Evolutionary conservation across 805 yeast genomes (phyloP).

Genomic region (Nakazawaea laoshanensis): DNA sequence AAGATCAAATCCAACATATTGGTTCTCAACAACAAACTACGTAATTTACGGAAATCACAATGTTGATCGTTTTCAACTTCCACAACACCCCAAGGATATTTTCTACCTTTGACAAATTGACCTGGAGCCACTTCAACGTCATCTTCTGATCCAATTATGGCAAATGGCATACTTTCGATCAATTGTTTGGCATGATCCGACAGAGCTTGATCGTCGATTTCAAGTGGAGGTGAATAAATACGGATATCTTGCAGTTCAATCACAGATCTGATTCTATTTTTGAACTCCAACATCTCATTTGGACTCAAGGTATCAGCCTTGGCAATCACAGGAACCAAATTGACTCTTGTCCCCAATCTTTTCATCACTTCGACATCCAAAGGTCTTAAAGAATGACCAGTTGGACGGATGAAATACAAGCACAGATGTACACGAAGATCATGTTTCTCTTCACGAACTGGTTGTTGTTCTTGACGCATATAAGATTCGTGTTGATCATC

Average conservation of each 20-base stretch:
- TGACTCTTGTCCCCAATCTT: slow-evolving; percentile 69
- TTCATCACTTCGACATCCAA: slow-evolving; percentile 86
- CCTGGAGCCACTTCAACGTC: slow-evolving; percentile 60
- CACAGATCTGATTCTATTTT: slow-evolving; percentile 69
- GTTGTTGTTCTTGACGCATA: slow-evolving; percentile 94
- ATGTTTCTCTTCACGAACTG: slow-evolving; percentile 52
- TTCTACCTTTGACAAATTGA: slow-evolving; percentile 63
- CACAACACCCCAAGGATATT: slow-evolving; percentile 86
- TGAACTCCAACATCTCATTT: slow-evolving; percentile 58
- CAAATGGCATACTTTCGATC: slow-evolving; percentile 82
- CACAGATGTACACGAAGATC: slow-evolving; percentile 90
- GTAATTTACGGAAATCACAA: slow-evolving; percentile 77
- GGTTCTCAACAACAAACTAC: slow-evolving; percentile 72
- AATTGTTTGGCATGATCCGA: slow-evolving; percentile 75
- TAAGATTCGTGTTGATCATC: slow-evolving; percentile 85
- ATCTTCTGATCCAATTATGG: slow-evolving; percentile 71
- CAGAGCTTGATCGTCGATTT: slow-evolving; percentile 63
- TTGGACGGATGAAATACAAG: slow-evolving; percentile 83
- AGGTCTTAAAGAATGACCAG: slow-evolving; percentile 82
- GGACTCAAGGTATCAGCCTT: slow-evolving; percentile 81
- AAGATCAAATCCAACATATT: slow-evolving; percentile 76
- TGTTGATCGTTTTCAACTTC: slow-evolving; percentile 83
- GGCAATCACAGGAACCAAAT: slow-evolving; percentile 83
- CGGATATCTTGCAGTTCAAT: slow-evolving; percentile 79
- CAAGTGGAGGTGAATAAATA: slow-evolving; percentile 79